Evolutionary conservation across 805 yeast genomes (phyloP).

Genomic region (Torulaspora delbrueckii): DNA sequence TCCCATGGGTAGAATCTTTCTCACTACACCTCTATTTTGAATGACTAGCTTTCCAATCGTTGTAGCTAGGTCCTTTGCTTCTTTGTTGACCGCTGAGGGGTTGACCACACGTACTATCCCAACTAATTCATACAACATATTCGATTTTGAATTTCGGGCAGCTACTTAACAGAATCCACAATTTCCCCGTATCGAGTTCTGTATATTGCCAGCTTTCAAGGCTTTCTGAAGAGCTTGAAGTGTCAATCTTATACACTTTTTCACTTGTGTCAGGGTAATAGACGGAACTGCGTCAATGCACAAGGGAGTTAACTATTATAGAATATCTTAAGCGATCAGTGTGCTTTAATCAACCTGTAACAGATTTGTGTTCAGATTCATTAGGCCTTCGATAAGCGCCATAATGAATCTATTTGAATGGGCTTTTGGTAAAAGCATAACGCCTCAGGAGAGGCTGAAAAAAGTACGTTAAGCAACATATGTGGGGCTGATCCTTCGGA

Average conservation of each 20-base stretch:
- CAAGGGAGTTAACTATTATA: neutral
- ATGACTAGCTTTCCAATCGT: slow-evolving; percentile 81
- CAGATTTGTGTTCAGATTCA: neutral
- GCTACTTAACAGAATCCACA: too few relatives aligned
- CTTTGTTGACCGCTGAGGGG: slow-evolving; percentile 47
- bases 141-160: too few relatives aligned
- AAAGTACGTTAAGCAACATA: slow-evolving; percentile 41
- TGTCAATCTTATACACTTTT: neutral
- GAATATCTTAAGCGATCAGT: too few relatives aligned
- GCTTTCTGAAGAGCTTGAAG: too few relatives aligned
- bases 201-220: too few relatives aligned
- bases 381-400: neutral
- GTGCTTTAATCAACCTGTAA: too few relatives aligned
- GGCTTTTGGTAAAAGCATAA: slow-evolving; percentile 89
- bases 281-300: neutral
- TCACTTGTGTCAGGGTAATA: neutral
- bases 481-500: neutral
- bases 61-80: slow-evolving; percentile 57
- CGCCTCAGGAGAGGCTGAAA: slow-evolving; percentile 92
- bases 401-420: slow-evolving; percentile 73
- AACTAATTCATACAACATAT: slow-evolving; percentile 83
- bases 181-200: too few relatives aligned
- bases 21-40: slow-evolving; percentile 88
- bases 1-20: slow-evolving; percentile 78
- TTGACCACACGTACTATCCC: slow-evolving; percentile 81